phyloP scores from a whole-genome alignment of 345 rosid species.

The Jatropha curcas region DNA sequence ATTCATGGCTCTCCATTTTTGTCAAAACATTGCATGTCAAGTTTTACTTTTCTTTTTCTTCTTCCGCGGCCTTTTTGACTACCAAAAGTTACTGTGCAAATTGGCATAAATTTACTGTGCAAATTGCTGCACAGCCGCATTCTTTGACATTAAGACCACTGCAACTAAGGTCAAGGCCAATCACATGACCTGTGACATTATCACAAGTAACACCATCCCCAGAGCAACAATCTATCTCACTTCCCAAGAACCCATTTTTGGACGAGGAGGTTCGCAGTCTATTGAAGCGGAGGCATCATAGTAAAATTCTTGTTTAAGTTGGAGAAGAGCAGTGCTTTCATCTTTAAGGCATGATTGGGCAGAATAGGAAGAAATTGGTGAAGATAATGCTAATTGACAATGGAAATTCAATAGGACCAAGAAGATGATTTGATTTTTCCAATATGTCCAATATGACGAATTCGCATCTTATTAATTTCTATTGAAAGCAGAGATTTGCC shows the following conservation, averaged over 20 bases:
- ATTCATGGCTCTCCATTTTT: no score
- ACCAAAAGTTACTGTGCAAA: no score
- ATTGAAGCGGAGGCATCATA: not conserved
- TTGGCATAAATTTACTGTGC: no score
- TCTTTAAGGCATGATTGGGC: not conserved
- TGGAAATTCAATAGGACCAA: not conserved
- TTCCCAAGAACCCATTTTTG: not conserved
- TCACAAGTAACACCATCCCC: constrained; percentile 7
- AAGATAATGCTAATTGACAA: no score
- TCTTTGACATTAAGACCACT: no score
- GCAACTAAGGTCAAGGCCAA: constrained; percentile 8
- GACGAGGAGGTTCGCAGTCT: not conserved
- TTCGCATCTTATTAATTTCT: no score
- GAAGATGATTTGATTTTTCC: not conserved
- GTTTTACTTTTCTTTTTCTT: no score
- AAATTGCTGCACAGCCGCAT: no score
- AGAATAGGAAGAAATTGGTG: not conserved
- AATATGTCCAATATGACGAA: not conserved
- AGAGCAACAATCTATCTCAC: not conserved
- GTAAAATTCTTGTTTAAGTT: not conserved
- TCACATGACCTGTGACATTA: not conserved
- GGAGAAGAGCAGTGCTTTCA: not conserved
- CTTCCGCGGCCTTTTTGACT: no score
- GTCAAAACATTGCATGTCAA: no score
- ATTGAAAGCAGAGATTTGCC: no score